phyloP scores from a whole-genome alignment of 2,329 filamentous ascomycete species.

The Alternaria incomplexa region DNA sequence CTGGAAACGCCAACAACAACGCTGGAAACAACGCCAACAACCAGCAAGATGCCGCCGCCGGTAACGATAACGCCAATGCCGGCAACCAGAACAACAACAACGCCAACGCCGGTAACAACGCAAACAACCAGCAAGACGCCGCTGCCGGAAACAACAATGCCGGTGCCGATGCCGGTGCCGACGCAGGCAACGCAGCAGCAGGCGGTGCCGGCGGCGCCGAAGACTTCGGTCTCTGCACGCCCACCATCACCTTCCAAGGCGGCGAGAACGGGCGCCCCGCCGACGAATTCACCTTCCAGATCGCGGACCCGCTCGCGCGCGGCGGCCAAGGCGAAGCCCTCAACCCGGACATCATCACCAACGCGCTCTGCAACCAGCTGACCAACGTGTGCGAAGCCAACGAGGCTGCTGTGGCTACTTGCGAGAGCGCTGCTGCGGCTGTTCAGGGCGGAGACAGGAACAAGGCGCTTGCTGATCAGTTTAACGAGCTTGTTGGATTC shows the following conservation, averaged over 20 bases:
- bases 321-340: slow-evolving; percentile 70
- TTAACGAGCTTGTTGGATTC: slow-evolving; percentile 51
- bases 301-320: slow-evolving; percentile 65
- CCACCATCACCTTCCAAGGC: slow-evolving; percentile 66
- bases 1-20: background rate
- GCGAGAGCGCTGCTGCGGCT: slow-evolving; percentile 59
- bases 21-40: slow-evolving; percentile 2
- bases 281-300: slow-evolving; percentile 71
- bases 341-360: slow-evolving; percentile 77
- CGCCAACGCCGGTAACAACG: slow-evolving; percentile 13
- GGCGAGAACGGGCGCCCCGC: slow-evolving; percentile 60
- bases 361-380: slow-evolving; percentile 73
- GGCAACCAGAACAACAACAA: slow-evolving; percentile 16
- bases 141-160: slow-evolving; percentile 19
- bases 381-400: slow-evolving; percentile 70
- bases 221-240: slow-evolving; percentile 48
- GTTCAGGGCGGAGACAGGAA: slow-evolving; percentile 55
- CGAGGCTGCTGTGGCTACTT: slow-evolving; percentile 62
- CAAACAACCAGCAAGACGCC: slow-evolving; percentile 17
- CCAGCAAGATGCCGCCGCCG: background rate
- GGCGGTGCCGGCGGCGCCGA: slow-evolving; percentile 22
- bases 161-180: slow-evolving; percentile 9
- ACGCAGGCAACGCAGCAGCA: slow-evolving; percentile 14
- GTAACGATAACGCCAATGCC: background rate
- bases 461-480: slow-evolving; percentile 50